phyloP scores from a whole-genome alignment of 2,329 filamentous ascomycete genomes.

The Microdochium bolleyi region DNA sequence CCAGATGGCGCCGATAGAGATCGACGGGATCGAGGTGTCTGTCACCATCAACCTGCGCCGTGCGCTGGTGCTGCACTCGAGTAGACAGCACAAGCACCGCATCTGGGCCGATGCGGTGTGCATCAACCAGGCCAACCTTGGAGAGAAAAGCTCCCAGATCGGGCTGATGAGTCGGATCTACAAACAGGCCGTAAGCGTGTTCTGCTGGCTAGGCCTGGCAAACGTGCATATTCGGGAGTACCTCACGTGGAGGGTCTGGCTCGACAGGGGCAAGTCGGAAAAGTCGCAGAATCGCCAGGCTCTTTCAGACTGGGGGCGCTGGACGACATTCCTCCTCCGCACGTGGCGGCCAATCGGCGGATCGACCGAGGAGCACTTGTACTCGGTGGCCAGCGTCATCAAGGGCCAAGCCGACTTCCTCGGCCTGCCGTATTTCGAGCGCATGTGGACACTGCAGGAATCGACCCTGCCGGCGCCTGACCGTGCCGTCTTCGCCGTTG shows the following conservation, averaged over 20 bases:
- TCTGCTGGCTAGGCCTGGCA: not conserved
- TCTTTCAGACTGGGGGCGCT: too few species aligned
- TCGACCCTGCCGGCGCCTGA: not conserved
- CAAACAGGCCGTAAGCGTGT: not conserved
- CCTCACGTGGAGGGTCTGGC: not conserved
- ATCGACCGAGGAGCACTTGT: too few species aligned
- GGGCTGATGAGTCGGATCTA: not conserved
- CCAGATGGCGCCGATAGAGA: not conserved
- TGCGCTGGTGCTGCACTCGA: constrained; percentile 5
- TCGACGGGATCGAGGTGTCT: constrained; percentile 1
- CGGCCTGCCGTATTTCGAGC: too few species aligned
- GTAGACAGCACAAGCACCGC: constrained; percentile 1
- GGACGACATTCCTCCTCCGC: too few species aligned
- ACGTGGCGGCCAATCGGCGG: too few species aligned
- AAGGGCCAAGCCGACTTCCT: too few species aligned
- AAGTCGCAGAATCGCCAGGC: too few species aligned
- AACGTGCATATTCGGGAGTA: not conserved
- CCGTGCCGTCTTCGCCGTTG: not conserved
- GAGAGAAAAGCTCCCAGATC: not conserved
- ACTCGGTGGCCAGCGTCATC: too few species aligned
- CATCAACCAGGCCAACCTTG: not conserved
- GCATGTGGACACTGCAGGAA: too few species aligned
- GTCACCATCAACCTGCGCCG: constrained; percentile 1
- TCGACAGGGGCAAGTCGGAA: not conserved
- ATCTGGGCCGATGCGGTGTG: not conserved